These are phyloP conservation scores for Catunica adiposa DNA, from an alignment of 2,329 filamentous ascomycete genomes.

Conservation along the genomic window DNA sequence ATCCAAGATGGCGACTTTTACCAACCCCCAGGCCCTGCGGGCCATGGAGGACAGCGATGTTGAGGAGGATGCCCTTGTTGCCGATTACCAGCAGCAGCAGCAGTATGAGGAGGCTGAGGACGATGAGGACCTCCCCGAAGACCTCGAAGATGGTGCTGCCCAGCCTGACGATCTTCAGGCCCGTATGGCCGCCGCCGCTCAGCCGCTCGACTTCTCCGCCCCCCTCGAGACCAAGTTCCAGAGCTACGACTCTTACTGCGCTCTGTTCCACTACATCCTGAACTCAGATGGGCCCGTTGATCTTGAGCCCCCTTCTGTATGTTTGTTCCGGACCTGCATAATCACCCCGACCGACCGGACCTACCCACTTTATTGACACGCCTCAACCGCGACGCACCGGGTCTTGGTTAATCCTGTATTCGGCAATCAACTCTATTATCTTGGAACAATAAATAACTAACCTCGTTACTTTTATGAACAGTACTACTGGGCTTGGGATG, in stretches of 20 bases:
- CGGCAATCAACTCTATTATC: too few relatives aligned
- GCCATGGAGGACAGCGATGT: constrained; percentile 56
- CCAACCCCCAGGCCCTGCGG: constrained; percentile 9
- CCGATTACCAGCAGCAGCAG: constrained; percentile 92
- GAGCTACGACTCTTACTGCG: constrained; percentile 99
- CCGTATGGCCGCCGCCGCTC: constrained; percentile 77
- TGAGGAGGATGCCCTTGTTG: constrained; percentile 88
- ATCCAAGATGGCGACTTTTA: constrained; percentile 14
- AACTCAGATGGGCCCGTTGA: constrained; percentile 99
- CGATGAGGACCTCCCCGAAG: constrained; percentile 45
- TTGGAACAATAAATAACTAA: not conserved
- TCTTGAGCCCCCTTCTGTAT: constrained; percentile 85
- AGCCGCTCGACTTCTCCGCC: constrained; percentile 89
- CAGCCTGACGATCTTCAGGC: constrained; percentile 86
- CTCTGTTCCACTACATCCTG: constrained; percentile 95
- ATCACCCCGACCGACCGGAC: not conserved
- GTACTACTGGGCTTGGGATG: constrained; percentile 99
- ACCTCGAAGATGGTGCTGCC: constrained; percentile 38
- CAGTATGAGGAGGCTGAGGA: constrained; percentile 80
- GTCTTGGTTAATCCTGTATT: too few relatives aligned
- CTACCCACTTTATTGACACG: not conserved
- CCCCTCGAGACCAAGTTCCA: constrained; percentile 93
- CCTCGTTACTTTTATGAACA: constrained; percentile 23
- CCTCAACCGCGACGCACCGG: too few relatives aligned
- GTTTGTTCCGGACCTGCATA: constrained; percentile 23